phyloP scores from a whole-genome alignment of 257 asterid genomes.

The Catharanthus roseus region DNA sequence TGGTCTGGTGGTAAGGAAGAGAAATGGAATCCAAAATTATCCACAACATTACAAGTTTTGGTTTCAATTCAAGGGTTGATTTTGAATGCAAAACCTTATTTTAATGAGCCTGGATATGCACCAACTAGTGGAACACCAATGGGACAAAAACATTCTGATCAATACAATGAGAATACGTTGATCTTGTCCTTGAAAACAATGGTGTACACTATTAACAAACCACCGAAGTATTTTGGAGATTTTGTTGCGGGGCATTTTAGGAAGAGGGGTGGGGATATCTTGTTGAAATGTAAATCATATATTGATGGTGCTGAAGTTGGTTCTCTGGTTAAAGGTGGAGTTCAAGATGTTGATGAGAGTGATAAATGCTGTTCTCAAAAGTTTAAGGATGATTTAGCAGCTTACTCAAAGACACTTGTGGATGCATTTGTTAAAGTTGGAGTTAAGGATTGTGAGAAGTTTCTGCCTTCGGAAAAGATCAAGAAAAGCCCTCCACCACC shows the following conservation, averaged over 20 bases:
- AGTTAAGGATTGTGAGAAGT: too few relatives aligned
- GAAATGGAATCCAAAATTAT: constrained; percentile 26
- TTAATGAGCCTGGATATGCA: constrained; percentile 36
- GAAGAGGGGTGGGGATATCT: too few relatives aligned
- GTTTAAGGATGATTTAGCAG: too few relatives aligned
- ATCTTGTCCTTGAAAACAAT: constrained; percentile 26
- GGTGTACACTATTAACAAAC: constrained; percentile 21
- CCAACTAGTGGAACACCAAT: not conserved
- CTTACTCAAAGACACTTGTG: too few relatives aligned
- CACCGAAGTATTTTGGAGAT: constrained; percentile 31
- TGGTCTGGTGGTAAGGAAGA: constrained; percentile 27
- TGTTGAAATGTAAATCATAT: too few relatives aligned
- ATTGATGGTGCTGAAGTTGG: too few relatives aligned
- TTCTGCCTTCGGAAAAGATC: too few relatives aligned
- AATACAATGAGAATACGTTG: constrained; percentile 19
- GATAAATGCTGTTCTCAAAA: too few relatives aligned
- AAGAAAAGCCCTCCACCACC: too few relatives aligned
- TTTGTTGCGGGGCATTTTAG: constrained; percentile 24
- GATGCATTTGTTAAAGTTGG: too few relatives aligned
- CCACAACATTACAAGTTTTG: constrained; percentile 32
- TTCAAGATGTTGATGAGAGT: too few relatives aligned
- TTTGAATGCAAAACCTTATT: constrained; percentile 32
- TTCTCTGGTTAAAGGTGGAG: too few relatives aligned
- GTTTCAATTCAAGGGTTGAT: constrained; percentile 35
- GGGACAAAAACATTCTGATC: constrained; percentile 17